A percentile compares a stretch with the other conserved stretches of the same genome.
Evolutionary conservation across 1,284 basidiomycete species (phyloP).

Genomic region (Fomitopsis betulina): DNA sequence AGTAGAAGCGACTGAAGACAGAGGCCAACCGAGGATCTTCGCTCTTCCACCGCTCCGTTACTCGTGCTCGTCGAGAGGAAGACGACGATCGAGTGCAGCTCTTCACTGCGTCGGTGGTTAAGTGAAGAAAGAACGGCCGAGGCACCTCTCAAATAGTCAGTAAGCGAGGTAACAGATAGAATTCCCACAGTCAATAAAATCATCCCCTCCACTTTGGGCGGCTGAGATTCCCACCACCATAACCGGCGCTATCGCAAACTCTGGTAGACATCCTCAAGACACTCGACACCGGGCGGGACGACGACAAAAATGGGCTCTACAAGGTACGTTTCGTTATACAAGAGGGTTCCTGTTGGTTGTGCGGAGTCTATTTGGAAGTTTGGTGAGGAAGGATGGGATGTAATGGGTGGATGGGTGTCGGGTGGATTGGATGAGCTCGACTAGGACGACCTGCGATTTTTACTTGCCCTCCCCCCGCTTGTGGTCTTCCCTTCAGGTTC

Average conservation of each 20-base stretch:
- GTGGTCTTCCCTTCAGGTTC: constrained; percentile 8
- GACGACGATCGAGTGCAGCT: constrained; percentile 38
- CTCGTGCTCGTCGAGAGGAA: constrained; percentile 30
- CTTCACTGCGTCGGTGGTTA: constrained; percentile 38
- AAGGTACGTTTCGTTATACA: constrained; percentile 46
- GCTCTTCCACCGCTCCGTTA: constrained; percentile 45
- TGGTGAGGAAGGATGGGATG: constrained; percentile 10
- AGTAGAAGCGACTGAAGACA: constrained; percentile 17
- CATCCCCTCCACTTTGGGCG: constrained; percentile 1
- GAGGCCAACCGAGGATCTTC: constrained; percentile 16
- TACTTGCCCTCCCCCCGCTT: constrained; percentile 1
- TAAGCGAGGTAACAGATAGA: background rate
- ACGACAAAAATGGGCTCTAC: constrained; percentile 65
- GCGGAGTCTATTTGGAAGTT: constrained; percentile 9
- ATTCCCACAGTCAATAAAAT: constrained; percentile 12
- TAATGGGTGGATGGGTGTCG: constrained; percentile 32
- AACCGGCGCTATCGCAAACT: constrained; percentile 8
- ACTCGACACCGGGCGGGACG: constrained; percentile 27
- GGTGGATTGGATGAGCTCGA: constrained; percentile 31
- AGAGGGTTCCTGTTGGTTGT: constrained; percentile 6
- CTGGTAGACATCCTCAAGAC: constrained; percentile 23
- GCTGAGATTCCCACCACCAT: constrained; percentile 2
- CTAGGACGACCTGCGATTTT: constrained; percentile 5
- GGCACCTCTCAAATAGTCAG: background rate
- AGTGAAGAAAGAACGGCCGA: constrained; percentile 6